A percentile compares a stretch with the other conserved stretches of the same genome.
phyloP scores from a whole-genome alignment of 208 protist species.

The Cochliopodium minus region DNA sequence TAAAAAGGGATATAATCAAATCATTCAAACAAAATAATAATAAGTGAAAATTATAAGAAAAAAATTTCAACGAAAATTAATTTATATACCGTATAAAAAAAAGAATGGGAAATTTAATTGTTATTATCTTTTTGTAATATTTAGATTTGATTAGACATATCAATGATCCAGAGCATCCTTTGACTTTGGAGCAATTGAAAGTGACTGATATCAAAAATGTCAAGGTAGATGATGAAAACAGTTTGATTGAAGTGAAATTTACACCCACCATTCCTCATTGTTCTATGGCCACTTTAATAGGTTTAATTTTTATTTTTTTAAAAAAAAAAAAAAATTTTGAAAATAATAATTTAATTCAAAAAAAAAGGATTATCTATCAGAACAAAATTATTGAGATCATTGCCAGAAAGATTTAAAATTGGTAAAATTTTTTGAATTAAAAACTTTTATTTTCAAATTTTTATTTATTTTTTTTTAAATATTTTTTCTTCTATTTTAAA shows the following conservation, averaged over 20 bases:
- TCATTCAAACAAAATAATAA: too few species aligned
- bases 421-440: too few species aligned
- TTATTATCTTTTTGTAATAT: conserved; percentile 72
- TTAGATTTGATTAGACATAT: conserved; percentile 85
- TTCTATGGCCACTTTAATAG: conserved; percentile 91
- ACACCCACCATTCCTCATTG: conserved; percentile 95
- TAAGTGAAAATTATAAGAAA: too few species aligned
- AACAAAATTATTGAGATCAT: conserved; percentile 73
- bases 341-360: too few species aligned
- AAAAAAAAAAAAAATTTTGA: too few species aligned
- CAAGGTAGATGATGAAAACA: conserved; percentile 48
- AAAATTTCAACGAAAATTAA: too few species aligned
- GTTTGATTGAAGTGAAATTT: conserved; percentile 64
- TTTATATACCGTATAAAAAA: too few species aligned
- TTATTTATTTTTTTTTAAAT: conserved; percentile 11
- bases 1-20: too few species aligned
- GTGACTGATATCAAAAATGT: conserved; percentile 70
- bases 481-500: background rate
- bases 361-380: conserved; percentile 84
- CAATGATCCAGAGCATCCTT: conserved; percentile 91
- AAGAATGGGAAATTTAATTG: too few species aligned
- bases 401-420: conserved; percentile 79
- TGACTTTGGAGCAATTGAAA: conserved; percentile 89
- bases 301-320: too few species aligned
- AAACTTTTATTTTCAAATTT: too few species aligned